These are phyloP conservation scores for Heterobasidion irregulare DNA, from an alignment of 1,284 basidiomycete species.

Conservation along the genomic window DNA sequence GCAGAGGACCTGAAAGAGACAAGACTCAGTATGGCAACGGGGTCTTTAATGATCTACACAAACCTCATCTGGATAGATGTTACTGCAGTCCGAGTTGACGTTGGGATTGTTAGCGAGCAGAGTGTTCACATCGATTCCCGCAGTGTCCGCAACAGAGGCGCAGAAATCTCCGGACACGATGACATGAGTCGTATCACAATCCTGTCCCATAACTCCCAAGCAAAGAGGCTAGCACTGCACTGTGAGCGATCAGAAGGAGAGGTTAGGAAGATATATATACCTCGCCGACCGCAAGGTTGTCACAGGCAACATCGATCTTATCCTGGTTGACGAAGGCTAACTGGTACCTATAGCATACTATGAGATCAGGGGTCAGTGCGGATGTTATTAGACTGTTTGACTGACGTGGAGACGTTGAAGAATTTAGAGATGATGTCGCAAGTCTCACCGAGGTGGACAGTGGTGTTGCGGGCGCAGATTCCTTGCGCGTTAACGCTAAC, in stretches of 20 bases:
- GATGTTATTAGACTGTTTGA: conserved; percentile 6
- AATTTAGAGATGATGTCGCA: not conserved
- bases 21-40: not conserved
- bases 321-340: conserved; percentile 44
- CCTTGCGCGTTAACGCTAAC: not conserved
- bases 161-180: conserved; percentile 38
- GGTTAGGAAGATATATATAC: conserved; percentile 1
- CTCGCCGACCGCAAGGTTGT: conserved; percentile 40
- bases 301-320: conserved; percentile 41
- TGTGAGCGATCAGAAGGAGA: not conserved
- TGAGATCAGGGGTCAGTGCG: not conserved
- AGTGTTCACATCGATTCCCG: conserved; percentile 28
- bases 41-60: not conserved
- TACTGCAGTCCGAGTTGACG: conserved; percentile 35
- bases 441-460: not conserved
- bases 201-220: conserved; percentile 27
- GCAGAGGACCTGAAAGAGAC: conserved; percentile 3
- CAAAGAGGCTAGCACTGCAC: conserved; percentile 24
- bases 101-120: conserved; percentile 49
- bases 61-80: conserved; percentile 39
- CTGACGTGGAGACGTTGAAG: conserved; percentile 24
- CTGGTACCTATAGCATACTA: conserved; percentile 38
- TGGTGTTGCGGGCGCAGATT: not conserved
- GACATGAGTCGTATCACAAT: conserved; percentile 22
- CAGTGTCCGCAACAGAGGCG: conserved; percentile 22